These are phyloP conservation scores for Plasmodium falciparum DNA, from an alignment of 169 alveolate genomes.

Conservation along the genomic window DNA sequence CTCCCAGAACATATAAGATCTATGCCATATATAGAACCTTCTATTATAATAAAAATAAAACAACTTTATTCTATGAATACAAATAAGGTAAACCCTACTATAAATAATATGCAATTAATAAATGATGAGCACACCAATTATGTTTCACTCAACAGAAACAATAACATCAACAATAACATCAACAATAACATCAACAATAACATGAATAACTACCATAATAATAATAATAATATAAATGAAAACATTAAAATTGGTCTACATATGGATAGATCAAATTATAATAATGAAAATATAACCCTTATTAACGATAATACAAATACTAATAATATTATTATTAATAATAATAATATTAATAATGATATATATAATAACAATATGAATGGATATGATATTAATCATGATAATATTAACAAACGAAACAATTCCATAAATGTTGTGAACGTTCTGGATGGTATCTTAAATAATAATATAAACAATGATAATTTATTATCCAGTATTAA, in stretches of 20 bases:
- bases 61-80: constrained; percentile 34
- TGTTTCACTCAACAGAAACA: constrained; percentile 12
- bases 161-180: neutral
- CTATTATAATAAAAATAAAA: constrained; percentile 63
- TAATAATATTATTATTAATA: neutral
- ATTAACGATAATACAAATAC: neutral
- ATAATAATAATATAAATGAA: constrained; percentile 4
- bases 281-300: constrained; percentile 9
- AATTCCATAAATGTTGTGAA: neutral
- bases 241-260: neutral
- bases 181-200: constrained; percentile 2
- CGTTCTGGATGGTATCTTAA: constrained; percentile 14
- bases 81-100: constrained; percentile 8
- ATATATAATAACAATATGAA: neutral
- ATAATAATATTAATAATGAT: constrained; percentile 18
- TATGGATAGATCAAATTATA: neutral
- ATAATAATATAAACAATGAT: constrained; percentile 33
- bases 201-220: neutral
- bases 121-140: constrained; percentile 32
- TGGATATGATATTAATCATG: constrained; percentile 9
- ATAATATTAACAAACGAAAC: constrained; percentile 5
- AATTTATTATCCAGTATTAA: constrained; percentile 31
- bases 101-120: constrained; percentile 8
- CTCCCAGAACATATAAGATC: constrained; percentile 70
- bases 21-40: constrained; percentile 67